Conservation (phyloP, 164 flowering plant species). For the Magnolia changhungtana region DNA sequence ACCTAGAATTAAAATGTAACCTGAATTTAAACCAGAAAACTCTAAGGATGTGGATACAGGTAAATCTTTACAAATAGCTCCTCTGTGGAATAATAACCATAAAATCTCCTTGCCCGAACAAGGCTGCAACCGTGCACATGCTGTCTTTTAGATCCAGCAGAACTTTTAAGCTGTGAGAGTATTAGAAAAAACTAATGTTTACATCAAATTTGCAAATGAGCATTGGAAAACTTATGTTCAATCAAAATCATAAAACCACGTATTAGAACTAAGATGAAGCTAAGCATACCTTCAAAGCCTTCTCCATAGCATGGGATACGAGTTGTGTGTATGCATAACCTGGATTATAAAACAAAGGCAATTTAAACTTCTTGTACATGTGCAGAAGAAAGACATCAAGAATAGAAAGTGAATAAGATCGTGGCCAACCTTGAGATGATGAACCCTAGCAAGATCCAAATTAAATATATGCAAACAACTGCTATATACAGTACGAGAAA, state of each 20-base stretch:
- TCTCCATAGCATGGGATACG: constrained; percentile 61
- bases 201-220: background rate
- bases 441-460: background rate
- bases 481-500: background rate
- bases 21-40: background rate
- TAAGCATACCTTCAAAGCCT: constrained; percentile 68
- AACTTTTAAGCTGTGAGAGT: constrained; percentile 56
- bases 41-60: constrained; percentile 64
- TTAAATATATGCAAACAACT: background rate
- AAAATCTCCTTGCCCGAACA: constrained; percentile 73
- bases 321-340: constrained; percentile 42
- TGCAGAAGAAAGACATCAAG: background rate
- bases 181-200: constrained; percentile 13
- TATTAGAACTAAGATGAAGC: constrained; percentile 1
- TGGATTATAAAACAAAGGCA: constrained; percentile 13
- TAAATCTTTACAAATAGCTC: constrained; percentile 84
- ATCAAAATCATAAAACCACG: background rate
- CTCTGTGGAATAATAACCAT: constrained; percentile 84
- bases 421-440: background rate
- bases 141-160: constrained; percentile 64
- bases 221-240: background rate
- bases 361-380: background rate
- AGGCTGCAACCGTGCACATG: constrained; percentile 88
- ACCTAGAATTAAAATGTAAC: background rate
- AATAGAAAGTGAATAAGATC: background rate